Evolutionary conservation across 306 rosid genomes (phyloP).

Genomic region (Citrullus amarus): DNA sequence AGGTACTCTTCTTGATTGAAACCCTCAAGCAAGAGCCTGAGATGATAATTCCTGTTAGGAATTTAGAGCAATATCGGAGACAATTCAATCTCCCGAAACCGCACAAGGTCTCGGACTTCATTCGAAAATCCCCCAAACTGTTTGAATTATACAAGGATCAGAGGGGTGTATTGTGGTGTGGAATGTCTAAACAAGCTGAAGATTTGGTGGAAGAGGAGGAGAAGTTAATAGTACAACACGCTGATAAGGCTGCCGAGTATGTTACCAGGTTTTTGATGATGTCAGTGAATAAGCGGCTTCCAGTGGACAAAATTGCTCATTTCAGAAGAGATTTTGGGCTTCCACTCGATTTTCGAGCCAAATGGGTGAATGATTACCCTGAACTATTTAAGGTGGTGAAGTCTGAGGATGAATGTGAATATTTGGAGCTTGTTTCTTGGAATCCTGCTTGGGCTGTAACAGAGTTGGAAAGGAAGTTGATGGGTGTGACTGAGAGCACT

Average conservation of each 20-base stretch:
- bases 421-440: slow-evolving; percentile 72
- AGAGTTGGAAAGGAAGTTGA: slow-evolving; percentile 58
- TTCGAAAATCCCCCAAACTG: slow-evolving; percentile 48
- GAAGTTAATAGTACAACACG: slow-evolving; percentile 23
- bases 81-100: slow-evolving; percentile 76
- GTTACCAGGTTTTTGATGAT: slow-evolving; percentile 71
- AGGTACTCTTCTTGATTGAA: slow-evolving; percentile 52
- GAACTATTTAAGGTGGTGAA: slow-evolving; percentile 37
- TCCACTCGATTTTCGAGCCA: slow-evolving; percentile 30
- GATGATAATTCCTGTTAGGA: slow-evolving; percentile 52
- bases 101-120: slow-evolving; percentile 51
- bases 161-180: slow-evolving; percentile 52
- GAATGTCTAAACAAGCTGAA: slow-evolving; percentile 49
- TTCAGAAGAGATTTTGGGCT: slow-evolving; percentile 40
- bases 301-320: slow-evolving; percentile 46
- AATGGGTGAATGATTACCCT: slow-evolving; percentile 63
- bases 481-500: slow-evolving; percentile 15
- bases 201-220: slow-evolving; percentile 41
- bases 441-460: slow-evolving; percentile 73
- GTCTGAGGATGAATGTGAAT: slow-evolving; percentile 40
- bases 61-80: slow-evolving; percentile 33
- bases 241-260: slow-evolving; percentile 53
- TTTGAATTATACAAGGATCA: slow-evolving; percentile 50
- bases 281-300: slow-evolving; percentile 54
- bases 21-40: slow-evolving; percentile 56